Conservation (phyloP, 129 eudicot species). For the Escallonia rubra region DNA sequence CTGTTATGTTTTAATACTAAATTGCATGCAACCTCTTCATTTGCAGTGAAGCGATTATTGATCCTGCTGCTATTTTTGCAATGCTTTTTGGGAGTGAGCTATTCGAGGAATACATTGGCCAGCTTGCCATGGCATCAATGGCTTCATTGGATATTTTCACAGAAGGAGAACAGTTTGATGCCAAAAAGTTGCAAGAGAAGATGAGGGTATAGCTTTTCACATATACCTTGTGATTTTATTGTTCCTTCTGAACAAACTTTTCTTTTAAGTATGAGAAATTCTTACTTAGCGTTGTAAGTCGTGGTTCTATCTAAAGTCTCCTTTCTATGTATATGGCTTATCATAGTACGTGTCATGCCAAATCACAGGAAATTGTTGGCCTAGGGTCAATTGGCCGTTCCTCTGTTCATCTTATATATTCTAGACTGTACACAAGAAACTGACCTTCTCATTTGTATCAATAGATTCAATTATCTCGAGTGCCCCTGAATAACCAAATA, state of each 20-base stretch:
- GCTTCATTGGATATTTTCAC: constrained; percentile 86
- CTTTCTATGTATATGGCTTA: too few relatives aligned
- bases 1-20: constrained; percentile 1
- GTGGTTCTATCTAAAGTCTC: too few relatives aligned
- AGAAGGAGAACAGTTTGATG: constrained; percentile 79
- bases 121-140: constrained; percentile 99
- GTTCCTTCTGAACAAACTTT: not conserved
- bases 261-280: not conserved
- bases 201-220: constrained; percentile 61
- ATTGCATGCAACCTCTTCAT: constrained; percentile 5
- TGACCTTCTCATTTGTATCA: too few relatives aligned
- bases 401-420: too few relatives aligned
- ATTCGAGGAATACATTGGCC: constrained; percentile 95
- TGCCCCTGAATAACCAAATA: too few relatives aligned
- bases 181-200: constrained; percentile 86
- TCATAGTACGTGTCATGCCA: too few relatives aligned
- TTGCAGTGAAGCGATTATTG: constrained; percentile 85
- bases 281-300: too few relatives aligned
- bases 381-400: too few relatives aligned
- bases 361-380: too few relatives aligned
- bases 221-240: not conserved
- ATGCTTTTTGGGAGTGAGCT: constrained; percentile 99
- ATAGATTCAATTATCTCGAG: too few relatives aligned
- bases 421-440: too few relatives aligned
- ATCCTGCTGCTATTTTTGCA: constrained; percentile 98